Percentiles rank a stretch among this genome's conserved stretches.
phyloP scores from a whole-genome alignment of 2,329 filamentous ascomycete genomes.

The Chalara sp. region DNA sequence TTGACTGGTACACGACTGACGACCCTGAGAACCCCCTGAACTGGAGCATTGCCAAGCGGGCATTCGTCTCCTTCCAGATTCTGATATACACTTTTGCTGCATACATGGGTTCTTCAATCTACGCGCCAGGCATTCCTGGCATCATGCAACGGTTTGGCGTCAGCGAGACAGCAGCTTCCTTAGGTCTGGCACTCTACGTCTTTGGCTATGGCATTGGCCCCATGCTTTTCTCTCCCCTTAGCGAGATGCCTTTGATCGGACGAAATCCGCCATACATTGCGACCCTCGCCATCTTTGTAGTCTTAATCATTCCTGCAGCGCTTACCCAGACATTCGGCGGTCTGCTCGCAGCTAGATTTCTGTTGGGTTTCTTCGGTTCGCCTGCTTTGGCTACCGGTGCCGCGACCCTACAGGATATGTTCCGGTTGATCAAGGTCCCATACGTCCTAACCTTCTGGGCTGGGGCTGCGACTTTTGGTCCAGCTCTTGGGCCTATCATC shows the following conservation, averaged over 20 bases:
- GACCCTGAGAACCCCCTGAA: too few species aligned
- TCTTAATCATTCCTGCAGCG: conserved; percentile 56
- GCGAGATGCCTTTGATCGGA: conserved; percentile 55
- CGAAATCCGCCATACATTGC: conserved; percentile 60
- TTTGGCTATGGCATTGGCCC: conserved; percentile 56
- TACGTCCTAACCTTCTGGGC: conserved; percentile 4
- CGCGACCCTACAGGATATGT: conserved; percentile 40
- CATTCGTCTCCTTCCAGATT: too few species aligned
- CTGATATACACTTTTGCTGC: conserved; percentile 47
- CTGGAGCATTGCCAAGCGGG: too few species aligned
- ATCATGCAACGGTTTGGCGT: conserved; percentile 48
- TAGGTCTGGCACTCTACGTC: conserved; percentile 55
- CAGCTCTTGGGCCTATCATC: conserved; percentile 51
- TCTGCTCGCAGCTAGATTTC: conserved; percentile 53
- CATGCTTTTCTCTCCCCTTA: conserved; percentile 56
- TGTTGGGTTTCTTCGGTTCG: conserved; percentile 55
- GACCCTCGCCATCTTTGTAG: conserved; percentile 59
- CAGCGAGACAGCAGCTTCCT: conserved; percentile 39
- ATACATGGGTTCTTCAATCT: conserved; percentile 41
- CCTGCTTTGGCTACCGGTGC: conserved; percentile 53
- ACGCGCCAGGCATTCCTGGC: conserved; percentile 36
- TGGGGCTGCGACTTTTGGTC: conserved; percentile 24
- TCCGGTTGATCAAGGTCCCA: conserved; percentile 18
- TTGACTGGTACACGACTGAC: too few species aligned
- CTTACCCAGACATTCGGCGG: conserved; percentile 53